Percentiles rank a stretch among this genome's conserved stretches.
Conservation (phyloP, 78 protist species). For the Guillardia theta region DNA sequence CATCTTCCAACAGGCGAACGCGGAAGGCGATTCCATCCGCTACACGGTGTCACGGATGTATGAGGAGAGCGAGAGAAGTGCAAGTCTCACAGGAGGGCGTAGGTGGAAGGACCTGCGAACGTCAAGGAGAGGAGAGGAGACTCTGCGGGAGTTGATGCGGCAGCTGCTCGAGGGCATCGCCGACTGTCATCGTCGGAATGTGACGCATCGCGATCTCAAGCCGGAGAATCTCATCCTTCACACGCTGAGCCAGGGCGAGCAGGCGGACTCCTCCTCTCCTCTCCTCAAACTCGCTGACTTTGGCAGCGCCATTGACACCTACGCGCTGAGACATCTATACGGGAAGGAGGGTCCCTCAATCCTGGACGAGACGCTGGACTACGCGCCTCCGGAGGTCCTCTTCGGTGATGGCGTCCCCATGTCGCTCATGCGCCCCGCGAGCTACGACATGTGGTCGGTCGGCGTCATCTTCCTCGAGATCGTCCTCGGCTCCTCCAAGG, state of each 20-base stretch:
- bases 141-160: neutral
- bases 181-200: conserved; percentile 1
- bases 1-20: neutral
- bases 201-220: conserved; percentile 28
- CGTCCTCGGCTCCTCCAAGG: neutral
- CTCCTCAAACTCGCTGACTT: neutral
- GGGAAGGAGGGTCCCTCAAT: neutral
- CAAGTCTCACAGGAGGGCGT: neutral
- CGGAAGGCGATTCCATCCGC: neutral
- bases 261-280: neutral
- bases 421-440: neutral
- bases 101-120: neutral
- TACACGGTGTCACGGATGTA: neutral
- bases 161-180: conserved; percentile 27
- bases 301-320: neutral
- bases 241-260: neutral
- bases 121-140: neutral
- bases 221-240: conserved; percentile 3
- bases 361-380: conserved; percentile 1
- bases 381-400: conserved; percentile 4
- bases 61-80: neutral
- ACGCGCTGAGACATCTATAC: neutral
- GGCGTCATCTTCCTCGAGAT: neutral
- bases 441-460: conserved; percentile 1
- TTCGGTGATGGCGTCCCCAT: neutral